phyloP scores from a whole-genome alignment of 495 filamentous ascomycete genomes.

The Hypoxylon cercidicola region DNA sequence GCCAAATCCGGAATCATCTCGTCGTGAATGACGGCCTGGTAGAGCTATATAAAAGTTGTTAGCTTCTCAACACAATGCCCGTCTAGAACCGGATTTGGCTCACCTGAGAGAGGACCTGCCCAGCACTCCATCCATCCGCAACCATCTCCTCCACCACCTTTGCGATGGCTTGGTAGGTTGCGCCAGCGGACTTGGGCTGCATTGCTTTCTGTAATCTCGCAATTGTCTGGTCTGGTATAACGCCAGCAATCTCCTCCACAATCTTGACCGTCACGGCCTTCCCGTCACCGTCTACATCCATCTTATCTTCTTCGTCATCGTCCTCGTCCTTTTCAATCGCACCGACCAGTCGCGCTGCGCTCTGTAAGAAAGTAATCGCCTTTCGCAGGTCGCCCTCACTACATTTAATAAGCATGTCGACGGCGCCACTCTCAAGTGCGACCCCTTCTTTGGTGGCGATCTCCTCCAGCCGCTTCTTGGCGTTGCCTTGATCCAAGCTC shows the following conservation, averaged over 20 bases:
- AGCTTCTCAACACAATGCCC: background rate
- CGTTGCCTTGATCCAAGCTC: slow-evolving; percentile 84
- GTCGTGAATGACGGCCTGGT: slow-evolving; percentile 82
- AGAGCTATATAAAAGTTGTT: slow-evolving; percentile 67
- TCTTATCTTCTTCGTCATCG: slow-evolving; percentile 60
- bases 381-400: slow-evolving; percentile 95
- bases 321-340: slow-evolving; percentile 57
- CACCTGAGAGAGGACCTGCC: slow-evolving; percentile 83
- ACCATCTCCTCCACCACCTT: slow-evolving; percentile 87
- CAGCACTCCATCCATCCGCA: slow-evolving; percentile 98
- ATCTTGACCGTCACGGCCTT: slow-evolving; percentile 74
- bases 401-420: slow-evolving; percentile 84
- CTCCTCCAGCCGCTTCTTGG: slow-evolving; percentile 75
- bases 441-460: slow-evolving; percentile 85
- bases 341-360: slow-evolving; percentile 82
- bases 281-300: slow-evolving; percentile 67
- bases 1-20: slow-evolving; percentile 82
- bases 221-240: slow-evolving; percentile 81
- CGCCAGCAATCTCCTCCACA: slow-evolving; percentile 95
- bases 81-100: slow-evolving; percentile 26
- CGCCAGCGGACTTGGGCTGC: slow-evolving; percentile 71
- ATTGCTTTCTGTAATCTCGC: slow-evolving; percentile 77
- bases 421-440: slow-evolving; percentile 75
- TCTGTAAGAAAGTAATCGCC: slow-evolving; percentile 95
- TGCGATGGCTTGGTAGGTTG: slow-evolving; percentile 77